Conservation (phyloP, 768 basidiomycete species). For the Serendipita sp. region DNA sequence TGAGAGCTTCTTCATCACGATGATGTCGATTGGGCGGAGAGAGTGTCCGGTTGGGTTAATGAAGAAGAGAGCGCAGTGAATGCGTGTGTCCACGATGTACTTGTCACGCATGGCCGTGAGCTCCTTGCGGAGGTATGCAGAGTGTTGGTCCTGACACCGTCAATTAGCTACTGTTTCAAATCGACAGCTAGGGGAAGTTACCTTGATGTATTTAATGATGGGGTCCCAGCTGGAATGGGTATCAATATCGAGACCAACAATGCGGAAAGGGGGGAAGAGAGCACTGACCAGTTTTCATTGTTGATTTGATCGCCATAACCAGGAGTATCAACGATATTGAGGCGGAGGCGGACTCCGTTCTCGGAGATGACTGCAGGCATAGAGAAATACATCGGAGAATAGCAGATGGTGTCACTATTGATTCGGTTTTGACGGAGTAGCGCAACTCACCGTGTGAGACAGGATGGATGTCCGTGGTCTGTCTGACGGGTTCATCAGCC, state of each 20-base stretch:
- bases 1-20: constrained; percentile 97
- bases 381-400: not conserved
- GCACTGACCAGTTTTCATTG: constrained; percentile 85
- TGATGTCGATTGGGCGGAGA: constrained; percentile 89
- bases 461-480: constrained; percentile 94
- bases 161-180: not conserved
- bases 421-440: constrained; percentile 5
- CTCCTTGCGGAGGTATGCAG: constrained; percentile 96
- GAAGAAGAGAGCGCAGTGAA: constrained; percentile 96
- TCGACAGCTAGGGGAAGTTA: not conserved
- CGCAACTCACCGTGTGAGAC: constrained; percentile 68
- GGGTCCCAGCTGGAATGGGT: constrained; percentile 78
- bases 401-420: not conserved
- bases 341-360: constrained; percentile 81
- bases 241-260: not conserved
- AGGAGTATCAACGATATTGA: constrained; percentile 98
- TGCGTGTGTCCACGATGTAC: constrained; percentile 94
- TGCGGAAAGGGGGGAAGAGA: constrained; percentile 2
- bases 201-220: constrained; percentile 94
- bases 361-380: constrained; percentile 69
- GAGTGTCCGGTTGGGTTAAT: constrained; percentile 98
- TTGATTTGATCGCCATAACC: constrained; percentile 98
- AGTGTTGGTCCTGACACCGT: constrained; percentile 69
- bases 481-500: constrained; percentile 74
- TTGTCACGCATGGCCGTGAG: constrained; percentile 97